Evolutionary conservation across 192 early-diverging fungal genomes (phyloP).

Genomic region (Kickxella alabastrina): DNA sequence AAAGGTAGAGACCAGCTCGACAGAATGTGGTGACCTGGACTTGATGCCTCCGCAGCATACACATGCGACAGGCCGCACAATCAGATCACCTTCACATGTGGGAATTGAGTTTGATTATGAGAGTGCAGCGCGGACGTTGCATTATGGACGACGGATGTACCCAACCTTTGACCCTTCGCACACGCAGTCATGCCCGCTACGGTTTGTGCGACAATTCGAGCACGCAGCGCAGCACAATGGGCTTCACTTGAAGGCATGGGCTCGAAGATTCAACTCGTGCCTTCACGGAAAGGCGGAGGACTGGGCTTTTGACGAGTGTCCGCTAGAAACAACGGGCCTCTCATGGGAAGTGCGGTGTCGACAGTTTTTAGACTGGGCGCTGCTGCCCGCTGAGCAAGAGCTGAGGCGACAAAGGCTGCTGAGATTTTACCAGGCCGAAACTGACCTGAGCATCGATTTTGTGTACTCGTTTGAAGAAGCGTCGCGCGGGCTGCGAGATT

Average conservation of each 20-base stretch:
- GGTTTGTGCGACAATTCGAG: conserved; percentile 46
- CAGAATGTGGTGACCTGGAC: too few species aligned
- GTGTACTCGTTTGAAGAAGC: conserved; percentile 49
- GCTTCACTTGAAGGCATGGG: conserved; percentile 37
- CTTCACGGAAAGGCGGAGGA: conserved; percentile 41
- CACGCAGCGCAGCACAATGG: conserved; percentile 50
- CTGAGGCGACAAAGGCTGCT: conserved; percentile 41
- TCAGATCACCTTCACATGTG: too few species aligned
- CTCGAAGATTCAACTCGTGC: conserved; percentile 43
- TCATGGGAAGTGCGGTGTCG: conserved; percentile 44
- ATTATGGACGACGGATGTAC: conserved; percentile 40
- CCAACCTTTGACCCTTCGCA: conserved; percentile 45
- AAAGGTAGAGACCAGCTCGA: conserved; percentile 16
- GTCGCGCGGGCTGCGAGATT: conserved; percentile 39
- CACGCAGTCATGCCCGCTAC: conserved; percentile 23
- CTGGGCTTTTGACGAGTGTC: conserved; percentile 51
- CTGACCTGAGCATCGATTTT: conserved; percentile 50
- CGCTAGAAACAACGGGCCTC: conserved; percentile 20
- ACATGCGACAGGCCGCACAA: too few species aligned
- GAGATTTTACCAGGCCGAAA: conserved; percentile 44
- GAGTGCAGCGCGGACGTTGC: conserved; percentile 24
- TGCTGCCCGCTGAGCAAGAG: conserved; percentile 49
- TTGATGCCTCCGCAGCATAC: too few species aligned
- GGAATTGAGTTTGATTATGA: conserved; percentile 31
- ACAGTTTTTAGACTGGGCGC: conserved; percentile 51